These are phyloP conservation scores for Penicillium sp. DNA, from an alignment of 2,329 filamentous ascomycete species.

Conservation along the genomic window DNA sequence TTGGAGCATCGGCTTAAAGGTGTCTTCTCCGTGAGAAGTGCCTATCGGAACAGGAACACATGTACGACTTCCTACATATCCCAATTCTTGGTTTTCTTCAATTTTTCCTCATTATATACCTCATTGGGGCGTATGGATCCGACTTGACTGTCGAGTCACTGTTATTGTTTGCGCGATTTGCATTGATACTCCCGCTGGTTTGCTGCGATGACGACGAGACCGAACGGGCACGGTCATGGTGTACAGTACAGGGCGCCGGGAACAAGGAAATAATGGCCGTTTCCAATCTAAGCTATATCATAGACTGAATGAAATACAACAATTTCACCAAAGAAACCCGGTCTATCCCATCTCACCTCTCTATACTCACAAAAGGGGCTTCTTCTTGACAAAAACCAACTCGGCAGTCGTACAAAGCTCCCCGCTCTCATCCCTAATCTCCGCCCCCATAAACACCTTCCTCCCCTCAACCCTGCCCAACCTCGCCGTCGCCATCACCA, in stretches of 20 bases:
- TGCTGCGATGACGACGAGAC: slow-evolving; percentile 20
- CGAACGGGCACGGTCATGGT: slow-evolving; percentile 13
- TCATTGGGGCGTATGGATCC: slow-evolving; percentile 46
- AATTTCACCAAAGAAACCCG: not conserved
- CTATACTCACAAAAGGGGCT: not conserved
- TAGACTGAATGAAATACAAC: slow-evolving; percentile 15
- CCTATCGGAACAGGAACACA: slow-evolving; percentile 23
- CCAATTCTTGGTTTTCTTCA: slow-evolving; percentile 26
- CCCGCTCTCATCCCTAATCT: slow-evolving; percentile 4
- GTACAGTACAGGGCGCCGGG: slow-evolving; percentile 33
- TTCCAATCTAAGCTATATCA: slow-evolving; percentile 12
- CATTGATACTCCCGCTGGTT: slow-evolving; percentile 34
- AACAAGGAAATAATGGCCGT: slow-evolving; percentile 25
- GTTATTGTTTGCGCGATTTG: slow-evolving; percentile 32
- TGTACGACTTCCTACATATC: slow-evolving; percentile 29
- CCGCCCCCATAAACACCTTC: slow-evolving; percentile 16
- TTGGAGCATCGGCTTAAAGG: slow-evolving; percentile 47
- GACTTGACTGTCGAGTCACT: slow-evolving; percentile 34
- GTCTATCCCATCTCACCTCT: not conserved
- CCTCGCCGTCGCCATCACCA: slow-evolving; percentile 15
- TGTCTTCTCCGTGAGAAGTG: slow-evolving; percentile 25
- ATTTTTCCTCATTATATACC: slow-evolving; percentile 41
- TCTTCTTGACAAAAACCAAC: slow-evolving; percentile 16
- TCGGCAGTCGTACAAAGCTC: slow-evolving; percentile 6
- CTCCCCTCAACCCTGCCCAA: slow-evolving; percentile 14